A percentile compares a stretch with the other conserved stretches of the same genome.
Conservation (phyloP, 768 basidiomycete species). For the Pleurotus sapidus region DNA sequence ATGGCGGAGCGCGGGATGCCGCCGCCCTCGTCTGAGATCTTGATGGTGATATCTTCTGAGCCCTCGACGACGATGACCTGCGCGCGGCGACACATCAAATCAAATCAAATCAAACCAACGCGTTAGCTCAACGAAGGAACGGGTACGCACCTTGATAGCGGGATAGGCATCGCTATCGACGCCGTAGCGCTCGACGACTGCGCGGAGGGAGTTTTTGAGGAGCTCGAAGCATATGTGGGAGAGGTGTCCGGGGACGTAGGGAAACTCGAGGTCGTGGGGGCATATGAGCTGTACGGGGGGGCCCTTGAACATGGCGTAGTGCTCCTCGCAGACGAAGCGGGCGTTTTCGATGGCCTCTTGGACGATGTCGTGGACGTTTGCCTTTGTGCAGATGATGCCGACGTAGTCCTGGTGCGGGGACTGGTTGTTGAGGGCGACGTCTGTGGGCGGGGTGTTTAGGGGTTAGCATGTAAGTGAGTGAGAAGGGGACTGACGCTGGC, state of each 20-base stretch:
- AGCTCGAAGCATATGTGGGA: constrained; percentile 97
- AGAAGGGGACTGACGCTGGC: constrained; percentile 70
- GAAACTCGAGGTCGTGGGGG: constrained; percentile 78
- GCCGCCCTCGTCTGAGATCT: constrained; percentile 97
- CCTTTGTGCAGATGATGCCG: constrained; percentile 94
- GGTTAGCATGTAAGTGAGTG: too few species aligned
- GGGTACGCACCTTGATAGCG: constrained; percentile 70
- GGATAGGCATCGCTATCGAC: constrained; percentile 75
- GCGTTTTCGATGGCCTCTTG: constrained; percentile 99
- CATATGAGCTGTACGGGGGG: constrained; percentile 97
- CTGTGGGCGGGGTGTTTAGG: too few species aligned
- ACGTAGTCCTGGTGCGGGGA: constrained; percentile 90
- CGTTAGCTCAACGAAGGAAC: too few species aligned
- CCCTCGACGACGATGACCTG: constrained; percentile 81
- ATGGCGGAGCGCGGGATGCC: constrained; percentile 88
- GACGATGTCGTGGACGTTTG: constrained; percentile 96
- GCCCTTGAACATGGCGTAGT: constrained; percentile 93
- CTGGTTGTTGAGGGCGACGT: constrained; percentile 92
- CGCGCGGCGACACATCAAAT: too few species aligned
- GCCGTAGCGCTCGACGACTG: constrained; percentile 92
- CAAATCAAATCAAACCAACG: too few species aligned
- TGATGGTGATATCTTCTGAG: constrained; percentile 98
- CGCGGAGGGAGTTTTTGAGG: constrained; percentile 95
- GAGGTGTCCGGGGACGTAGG: constrained; percentile 95
- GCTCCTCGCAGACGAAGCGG: constrained; percentile 91